phyloP scores from a whole-genome alignment of 495 filamentous ascomycete species.

The Lindgomyces ingoldianus region DNA sequence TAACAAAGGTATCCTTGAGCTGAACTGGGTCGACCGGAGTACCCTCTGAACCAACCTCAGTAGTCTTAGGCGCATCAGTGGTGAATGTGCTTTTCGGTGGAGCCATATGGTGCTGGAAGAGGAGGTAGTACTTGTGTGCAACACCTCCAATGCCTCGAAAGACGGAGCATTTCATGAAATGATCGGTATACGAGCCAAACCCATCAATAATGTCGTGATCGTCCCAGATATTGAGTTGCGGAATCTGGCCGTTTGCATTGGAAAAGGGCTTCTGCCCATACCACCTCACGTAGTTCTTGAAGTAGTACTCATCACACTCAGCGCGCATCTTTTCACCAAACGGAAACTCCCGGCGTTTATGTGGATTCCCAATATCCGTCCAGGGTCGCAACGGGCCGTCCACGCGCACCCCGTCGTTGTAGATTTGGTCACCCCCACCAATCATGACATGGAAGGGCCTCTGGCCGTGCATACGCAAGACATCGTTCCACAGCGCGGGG shows the following conservation, averaged over 20 bases:
- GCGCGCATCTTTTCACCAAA: conserved; percentile 73
- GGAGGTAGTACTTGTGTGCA: conserved; percentile 70
- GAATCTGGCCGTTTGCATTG: conserved; percentile 79
- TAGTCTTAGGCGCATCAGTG: conserved; percentile 63
- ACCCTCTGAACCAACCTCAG: conserved; percentile 49
- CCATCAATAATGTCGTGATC: conserved; percentile 81
- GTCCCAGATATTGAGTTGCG: conserved; percentile 94
- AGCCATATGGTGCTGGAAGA: conserved; percentile 90
- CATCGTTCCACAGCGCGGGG: conserved; percentile 86
- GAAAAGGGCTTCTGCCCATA: conserved; percentile 83
- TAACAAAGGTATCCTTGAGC: conserved; percentile 66
- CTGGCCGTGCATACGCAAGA: conserved; percentile 66
- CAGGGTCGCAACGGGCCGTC: conserved; percentile 75
- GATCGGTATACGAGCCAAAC: conserved; percentile 88
- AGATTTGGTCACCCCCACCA: conserved; percentile 93
- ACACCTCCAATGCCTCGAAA: conserved; percentile 89
- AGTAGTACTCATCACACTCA: conserved; percentile 86
- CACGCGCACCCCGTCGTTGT: conserved; percentile 87
- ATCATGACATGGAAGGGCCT: conserved; percentile 93
- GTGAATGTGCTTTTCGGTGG: conserved; percentile 83
- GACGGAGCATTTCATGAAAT: conserved; percentile 89
- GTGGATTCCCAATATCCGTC: conserved; percentile 79
- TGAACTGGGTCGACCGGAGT: conserved; percentile 65
- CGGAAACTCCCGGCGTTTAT: conserved; percentile 73
- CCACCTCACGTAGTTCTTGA: conserved; percentile 86